Conservation (phyloP, 768 basidiomycete species). For the Cantharellus anzutake region DNA sequence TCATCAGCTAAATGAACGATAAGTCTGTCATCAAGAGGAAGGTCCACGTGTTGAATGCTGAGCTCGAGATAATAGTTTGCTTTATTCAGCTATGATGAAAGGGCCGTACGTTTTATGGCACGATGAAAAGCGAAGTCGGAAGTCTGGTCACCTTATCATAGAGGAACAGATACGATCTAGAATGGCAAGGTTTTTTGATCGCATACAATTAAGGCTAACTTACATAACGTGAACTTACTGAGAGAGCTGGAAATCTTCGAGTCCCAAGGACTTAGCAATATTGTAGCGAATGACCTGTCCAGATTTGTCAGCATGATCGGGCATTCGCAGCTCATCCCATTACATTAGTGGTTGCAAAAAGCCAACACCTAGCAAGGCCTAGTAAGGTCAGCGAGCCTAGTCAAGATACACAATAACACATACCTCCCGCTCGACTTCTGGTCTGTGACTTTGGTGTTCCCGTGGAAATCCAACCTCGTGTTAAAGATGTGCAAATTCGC, state of each 20-base stretch:
- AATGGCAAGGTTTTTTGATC: not conserved
- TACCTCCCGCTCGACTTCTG: conserved; percentile 67
- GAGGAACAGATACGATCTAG: conserved; percentile 59
- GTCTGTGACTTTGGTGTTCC: conserved; percentile 58
- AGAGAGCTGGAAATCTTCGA: conserved; percentile 80
- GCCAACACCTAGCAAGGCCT: conserved; percentile 41
- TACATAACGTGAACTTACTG: conserved; percentile 22
- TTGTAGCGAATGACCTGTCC: conserved; percentile 43
- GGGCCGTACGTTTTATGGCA: not conserved
- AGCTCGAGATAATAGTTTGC: conserved; percentile 83
- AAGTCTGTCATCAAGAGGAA: conserved; percentile 69
- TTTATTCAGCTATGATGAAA: conserved; percentile 46
- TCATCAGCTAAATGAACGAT: conserved; percentile 53
- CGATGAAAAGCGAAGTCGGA: not conserved
- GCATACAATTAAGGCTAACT: not conserved
- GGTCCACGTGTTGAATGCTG: conserved; percentile 60
- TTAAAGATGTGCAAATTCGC: conserved; percentile 70
- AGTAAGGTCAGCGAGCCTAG: not conserved
- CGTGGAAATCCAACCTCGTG: conserved; percentile 53
- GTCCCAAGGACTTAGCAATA: conserved; percentile 67
- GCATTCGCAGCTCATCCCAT: conserved; percentile 10
- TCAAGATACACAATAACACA: not conserved
- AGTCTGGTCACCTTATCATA: conserved; percentile 38
- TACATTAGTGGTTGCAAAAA: conserved; percentile 77
- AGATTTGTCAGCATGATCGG: not conserved